A percentile compares a stretch with the other conserved stretches of the same genome.
These are phyloP conservation scores for Phyllachora maydis DNA, from an alignment of 2,329 filamentous ascomycete genomes.

Conservation along the genomic window DNA sequence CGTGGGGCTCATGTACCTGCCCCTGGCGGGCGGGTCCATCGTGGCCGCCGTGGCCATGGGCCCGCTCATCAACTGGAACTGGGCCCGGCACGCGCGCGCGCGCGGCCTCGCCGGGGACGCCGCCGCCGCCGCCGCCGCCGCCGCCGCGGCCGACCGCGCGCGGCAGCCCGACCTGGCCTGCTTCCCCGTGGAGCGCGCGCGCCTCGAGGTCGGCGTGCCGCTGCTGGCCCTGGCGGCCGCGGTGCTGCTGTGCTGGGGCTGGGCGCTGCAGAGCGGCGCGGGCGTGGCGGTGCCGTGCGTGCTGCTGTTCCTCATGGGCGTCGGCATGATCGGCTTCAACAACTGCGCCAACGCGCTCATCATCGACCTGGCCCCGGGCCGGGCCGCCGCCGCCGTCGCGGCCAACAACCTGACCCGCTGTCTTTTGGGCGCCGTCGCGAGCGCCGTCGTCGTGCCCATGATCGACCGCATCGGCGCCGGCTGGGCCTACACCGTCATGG, in stretches of 20 bases:
- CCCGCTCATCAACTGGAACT: slow-evolving; percentile 38
- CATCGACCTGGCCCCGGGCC: slow-evolving; percentile 31
- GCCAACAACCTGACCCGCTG: slow-evolving; percentile 35
- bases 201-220: slow-evolving; percentile 22
- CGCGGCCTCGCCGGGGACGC: too few species aligned
- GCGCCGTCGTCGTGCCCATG: slow-evolving; percentile 29
- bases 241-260: slow-evolving; percentile 27
- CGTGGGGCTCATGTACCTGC: slow-evolving; percentile 27
- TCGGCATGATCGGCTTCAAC: slow-evolving; percentile 30
- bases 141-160: slow-evolving; percentile 30
- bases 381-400: slow-evolving; percentile 30
- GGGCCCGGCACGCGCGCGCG: slow-evolving; percentile 36
- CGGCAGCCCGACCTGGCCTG: slow-evolving; percentile 20
- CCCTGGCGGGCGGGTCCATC: slow-evolving; percentile 20
- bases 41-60: slow-evolving; percentile 25
- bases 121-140: too few species aligned
- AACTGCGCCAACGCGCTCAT: slow-evolving; percentile 30
- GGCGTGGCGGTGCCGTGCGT: slow-evolving; percentile 24
- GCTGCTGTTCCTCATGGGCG: slow-evolving; percentile 22
- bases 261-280: slow-evolving; percentile 20
- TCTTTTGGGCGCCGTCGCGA: slow-evolving; percentile 28
- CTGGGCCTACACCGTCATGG: slow-evolving; percentile 28
- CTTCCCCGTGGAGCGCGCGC: slow-evolving; percentile 26
- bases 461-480: slow-evolving; percentile 26
- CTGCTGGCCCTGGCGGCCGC: slow-evolving; percentile 26